phyloP scores from a whole-genome alignment of 2,329 filamentous ascomycete genomes.

The Alternaria brassicae region DNA sequence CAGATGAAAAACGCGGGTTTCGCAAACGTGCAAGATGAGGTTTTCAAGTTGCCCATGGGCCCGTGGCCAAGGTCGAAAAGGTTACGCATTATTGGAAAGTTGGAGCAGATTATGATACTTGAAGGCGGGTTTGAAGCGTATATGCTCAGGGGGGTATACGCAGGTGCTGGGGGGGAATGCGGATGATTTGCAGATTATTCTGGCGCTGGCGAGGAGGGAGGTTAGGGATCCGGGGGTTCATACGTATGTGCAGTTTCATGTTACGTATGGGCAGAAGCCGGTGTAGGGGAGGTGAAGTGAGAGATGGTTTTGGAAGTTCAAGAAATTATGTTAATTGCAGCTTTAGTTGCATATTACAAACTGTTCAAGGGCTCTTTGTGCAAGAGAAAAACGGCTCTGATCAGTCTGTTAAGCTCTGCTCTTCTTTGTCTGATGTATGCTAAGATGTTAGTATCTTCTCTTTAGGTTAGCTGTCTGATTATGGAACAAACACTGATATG shows the following conservation, averaged over 20 bases:
- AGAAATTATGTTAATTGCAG: too few species aligned
- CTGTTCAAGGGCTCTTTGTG: too few species aligned
- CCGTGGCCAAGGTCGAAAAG: slow-evolving; percentile 38
- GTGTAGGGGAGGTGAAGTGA: neutral
- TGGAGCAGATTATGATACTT: slow-evolving; percentile 34
- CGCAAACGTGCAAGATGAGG: slow-evolving; percentile 51
- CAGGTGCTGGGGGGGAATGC: slow-evolving; percentile 22
- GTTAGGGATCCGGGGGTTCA: slow-evolving; percentile 30
- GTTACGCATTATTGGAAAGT: slow-evolving; percentile 23
- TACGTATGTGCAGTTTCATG: slow-evolving; percentile 34
- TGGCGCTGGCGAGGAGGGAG: slow-evolving; percentile 29
- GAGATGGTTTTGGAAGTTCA: neutral
- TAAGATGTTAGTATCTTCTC: too few species aligned
- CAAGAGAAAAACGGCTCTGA: too few species aligned
- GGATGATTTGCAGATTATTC: slow-evolving; percentile 28
- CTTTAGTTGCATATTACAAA: too few species aligned
- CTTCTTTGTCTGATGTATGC: too few species aligned
- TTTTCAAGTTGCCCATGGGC: slow-evolving; percentile 38
- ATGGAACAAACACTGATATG: too few species aligned
- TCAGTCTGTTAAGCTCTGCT: too few species aligned
- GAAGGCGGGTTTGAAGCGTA: slow-evolving; percentile 36
- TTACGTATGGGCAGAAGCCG: slow-evolving; percentile 32
- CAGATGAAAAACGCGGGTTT: slow-evolving; percentile 50
- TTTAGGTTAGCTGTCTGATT: too few species aligned
- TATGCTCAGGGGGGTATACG: slow-evolving; percentile 32